Evolutionary conservation across 2,329 filamentous ascomycete genomes (phyloP), one percentile per base, ranked within the genome.

Genomic region (Verticillium klebahnii): DNA sequence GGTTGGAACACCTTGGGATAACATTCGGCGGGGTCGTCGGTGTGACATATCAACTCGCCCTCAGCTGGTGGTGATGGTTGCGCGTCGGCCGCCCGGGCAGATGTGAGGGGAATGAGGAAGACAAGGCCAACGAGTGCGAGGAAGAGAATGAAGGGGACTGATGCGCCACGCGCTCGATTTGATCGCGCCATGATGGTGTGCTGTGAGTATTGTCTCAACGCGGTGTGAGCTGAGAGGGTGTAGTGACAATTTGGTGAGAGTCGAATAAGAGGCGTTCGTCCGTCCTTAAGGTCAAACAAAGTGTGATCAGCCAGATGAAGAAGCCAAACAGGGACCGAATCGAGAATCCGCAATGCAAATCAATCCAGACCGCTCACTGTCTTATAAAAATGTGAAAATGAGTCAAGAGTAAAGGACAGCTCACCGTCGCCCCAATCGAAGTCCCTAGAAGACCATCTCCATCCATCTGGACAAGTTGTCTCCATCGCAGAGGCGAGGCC

Each of bases 1-100:
- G 88, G 78, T 61, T 83, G 78, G 64, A 91, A 91, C 2, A 88
- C 65, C 57, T 80, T 82, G 1, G 88, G 86, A 66, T 91, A 91
- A 72, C 88, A 91, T 62, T 89, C 87, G 56, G 79, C 73, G 0
- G 79, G 75, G 67, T 88, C 80, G 57, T 80, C 76, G 52, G 84
- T 85, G 71, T 88, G 85, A 67, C 88, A 91, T 72, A 91, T 89
- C 60, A 89, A 74, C 50, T 88, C 83, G n/a, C 73, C 69, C 37
- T 81, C 75, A 62, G 77, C 73, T 6, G 76, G 70, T 40, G 71
- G 70, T 57, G 76, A 70, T 40, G 66, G 39, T 29, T 50, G 58
- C 12, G 52, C 57, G 2, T 58, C 52, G 19, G 60, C 57, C 54
- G 60, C 60, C 60, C 60, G 58, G 52, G 58, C 45, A 9, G 19